These are phyloP conservation scores for Akanthomyces lecanii DNA, from an alignment of 2,329 filamentous ascomycete species.

Conservation along the genomic window DNA sequence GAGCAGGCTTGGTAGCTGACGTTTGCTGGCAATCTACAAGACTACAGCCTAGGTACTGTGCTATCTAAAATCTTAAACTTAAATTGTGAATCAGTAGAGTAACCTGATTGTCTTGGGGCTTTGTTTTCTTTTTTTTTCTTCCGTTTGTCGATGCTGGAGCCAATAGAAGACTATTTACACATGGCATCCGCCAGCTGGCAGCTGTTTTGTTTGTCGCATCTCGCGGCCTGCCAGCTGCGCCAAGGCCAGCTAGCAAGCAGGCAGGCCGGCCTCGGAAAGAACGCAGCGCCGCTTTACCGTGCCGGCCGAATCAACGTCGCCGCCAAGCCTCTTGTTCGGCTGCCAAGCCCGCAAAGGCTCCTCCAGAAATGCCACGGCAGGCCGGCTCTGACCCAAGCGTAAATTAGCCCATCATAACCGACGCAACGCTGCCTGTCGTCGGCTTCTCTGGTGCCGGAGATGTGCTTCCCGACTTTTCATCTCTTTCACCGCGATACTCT, in stretches of 20 bases:
- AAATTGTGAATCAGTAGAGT: too few relatives aligned
- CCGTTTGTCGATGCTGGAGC: background rate
- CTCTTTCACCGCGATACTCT: too few relatives aligned
- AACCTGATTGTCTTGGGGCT: too few relatives aligned
- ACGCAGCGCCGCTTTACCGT: constrained; percentile 12
- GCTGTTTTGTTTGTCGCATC: background rate
- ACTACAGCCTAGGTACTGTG: too few relatives aligned
- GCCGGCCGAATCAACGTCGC: constrained; percentile 8
- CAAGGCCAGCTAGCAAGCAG: constrained; percentile 6
- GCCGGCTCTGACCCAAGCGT: constrained; percentile 1
- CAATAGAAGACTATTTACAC: background rate
- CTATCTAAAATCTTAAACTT: too few relatives aligned
- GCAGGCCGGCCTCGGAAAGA: background rate
- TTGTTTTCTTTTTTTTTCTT: too few relatives aligned
- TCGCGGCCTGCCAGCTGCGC: background rate
- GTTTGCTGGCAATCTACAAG: background rate
- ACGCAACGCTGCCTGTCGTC: background rate
- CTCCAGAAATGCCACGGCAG: background rate
- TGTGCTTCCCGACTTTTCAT: too few relatives aligned
- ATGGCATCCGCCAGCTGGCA: background rate
- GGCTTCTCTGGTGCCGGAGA: background rate
- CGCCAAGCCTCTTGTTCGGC: constrained; percentile 16
- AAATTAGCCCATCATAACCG: constrained; percentile 1
- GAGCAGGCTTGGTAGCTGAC: background rate
- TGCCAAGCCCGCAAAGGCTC: constrained; percentile 13